Percentiles rank a stretch among this genome's conserved stretches.
Conservation (phyloP, 176 grass and related monocot genomes). For the Cenchrus americanus region DNA sequence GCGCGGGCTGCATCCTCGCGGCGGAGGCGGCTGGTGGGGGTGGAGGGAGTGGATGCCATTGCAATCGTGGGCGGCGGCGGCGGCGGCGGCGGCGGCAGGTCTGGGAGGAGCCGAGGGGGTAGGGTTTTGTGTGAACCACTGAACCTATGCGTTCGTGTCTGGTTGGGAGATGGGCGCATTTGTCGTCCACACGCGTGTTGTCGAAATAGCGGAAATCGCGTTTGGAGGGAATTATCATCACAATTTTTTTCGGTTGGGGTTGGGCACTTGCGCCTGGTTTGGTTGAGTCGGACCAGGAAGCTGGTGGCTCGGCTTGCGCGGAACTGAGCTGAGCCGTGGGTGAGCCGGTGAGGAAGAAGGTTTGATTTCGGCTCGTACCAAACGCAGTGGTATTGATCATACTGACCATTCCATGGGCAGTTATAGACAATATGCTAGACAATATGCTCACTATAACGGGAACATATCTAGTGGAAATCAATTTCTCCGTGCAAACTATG, state of each 20-base stretch:
- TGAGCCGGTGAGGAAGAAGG: background rate
- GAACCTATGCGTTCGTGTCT: background rate
- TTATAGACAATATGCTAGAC: no score
- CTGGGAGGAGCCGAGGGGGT: background rate
- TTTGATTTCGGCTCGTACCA: no score
- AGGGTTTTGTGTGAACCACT: constrained; percentile 27
- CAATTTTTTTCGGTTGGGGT: no score
- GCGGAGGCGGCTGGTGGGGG: constrained; percentile 20
- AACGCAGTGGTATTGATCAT: no score
- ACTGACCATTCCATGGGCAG: no score
- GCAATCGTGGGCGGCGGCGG: constrained; percentile 33
- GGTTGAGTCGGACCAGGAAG: constrained; percentile 29
- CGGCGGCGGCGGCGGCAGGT: constrained; percentile 25
- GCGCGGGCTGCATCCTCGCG: constrained; percentile 51
- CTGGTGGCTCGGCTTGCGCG: background rate
- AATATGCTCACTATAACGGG: no score
- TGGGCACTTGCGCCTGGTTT: constrained; percentile 12
- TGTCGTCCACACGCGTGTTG: no score
- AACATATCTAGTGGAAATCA: no score
- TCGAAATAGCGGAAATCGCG: no score
- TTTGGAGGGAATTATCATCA: no score
- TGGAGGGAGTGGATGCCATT: constrained; percentile 1
- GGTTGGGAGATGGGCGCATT: no score
- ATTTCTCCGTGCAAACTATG: no score
- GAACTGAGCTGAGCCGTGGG: background rate